These are phyloP conservation scores for Solanum neorickii DNA, from an alignment of 257 asterid genomes.

Conservation along the genomic window DNA sequence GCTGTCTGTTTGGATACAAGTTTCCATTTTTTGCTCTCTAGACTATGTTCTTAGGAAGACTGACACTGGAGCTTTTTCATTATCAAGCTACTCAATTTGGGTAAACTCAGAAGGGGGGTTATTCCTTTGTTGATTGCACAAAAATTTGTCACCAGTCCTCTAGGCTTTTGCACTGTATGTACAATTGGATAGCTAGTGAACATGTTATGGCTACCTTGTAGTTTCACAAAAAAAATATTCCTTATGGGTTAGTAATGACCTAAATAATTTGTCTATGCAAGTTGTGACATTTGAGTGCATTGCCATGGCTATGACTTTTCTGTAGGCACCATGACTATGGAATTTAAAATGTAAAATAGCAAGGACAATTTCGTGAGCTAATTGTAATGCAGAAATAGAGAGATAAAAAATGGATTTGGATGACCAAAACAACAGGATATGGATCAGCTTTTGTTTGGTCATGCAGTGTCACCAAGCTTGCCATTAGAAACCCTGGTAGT, in stretches of 20 bases:
- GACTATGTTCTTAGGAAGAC: background rate
- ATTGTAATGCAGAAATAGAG: background rate
- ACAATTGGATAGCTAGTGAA: background rate
- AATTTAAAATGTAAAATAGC: background rate
- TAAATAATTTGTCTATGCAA: background rate
- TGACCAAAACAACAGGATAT: background rate
- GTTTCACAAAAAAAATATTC: background rate
- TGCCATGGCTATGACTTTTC: background rate
- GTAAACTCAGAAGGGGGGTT: background rate
- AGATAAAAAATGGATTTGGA: background rate
- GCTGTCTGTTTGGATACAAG: background rate
- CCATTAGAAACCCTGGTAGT: background rate
- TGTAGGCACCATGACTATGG: background rate
- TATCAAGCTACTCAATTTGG: background rate
- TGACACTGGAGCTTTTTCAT: background rate
- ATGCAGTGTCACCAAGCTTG: background rate
- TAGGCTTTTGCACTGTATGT: background rate
- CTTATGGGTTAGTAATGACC: background rate
- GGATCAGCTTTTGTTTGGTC: background rate
- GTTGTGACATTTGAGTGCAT: background rate
- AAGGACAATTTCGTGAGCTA: background rate
- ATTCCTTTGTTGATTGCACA: background rate
- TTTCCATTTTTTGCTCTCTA: background rate
- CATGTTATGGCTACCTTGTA: background rate
- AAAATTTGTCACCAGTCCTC: background rate